Evolutionary conservation across 73 alveolate genomes (phyloP).

Genomic region (Stentor roeselii): DNA sequence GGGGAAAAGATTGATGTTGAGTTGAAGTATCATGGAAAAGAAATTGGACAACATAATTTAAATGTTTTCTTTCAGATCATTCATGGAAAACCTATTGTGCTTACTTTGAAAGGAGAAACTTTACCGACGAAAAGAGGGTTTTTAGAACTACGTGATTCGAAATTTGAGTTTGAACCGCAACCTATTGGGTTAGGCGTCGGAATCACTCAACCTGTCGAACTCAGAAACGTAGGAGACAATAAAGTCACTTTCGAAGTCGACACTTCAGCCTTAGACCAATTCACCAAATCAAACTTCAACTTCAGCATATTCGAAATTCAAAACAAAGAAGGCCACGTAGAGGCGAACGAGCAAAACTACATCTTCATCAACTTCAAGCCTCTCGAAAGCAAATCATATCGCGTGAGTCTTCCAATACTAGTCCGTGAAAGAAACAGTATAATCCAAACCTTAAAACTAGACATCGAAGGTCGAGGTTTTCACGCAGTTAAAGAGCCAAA

Average conservation of each 20-base stretch:
- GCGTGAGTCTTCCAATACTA: conserved; percentile 77
- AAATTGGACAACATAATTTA: conserved; percentile 64
- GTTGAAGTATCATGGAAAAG: conserved; percentile 67
- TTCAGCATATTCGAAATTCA: conserved; percentile 91
- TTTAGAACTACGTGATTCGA: conserved; percentile 76
- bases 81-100: conserved; percentile 95
- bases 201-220: conserved; percentile 93
- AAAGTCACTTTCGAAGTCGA: conserved; percentile 89
- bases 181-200: conserved; percentile 96
- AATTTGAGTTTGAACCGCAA: conserved; percentile 81
- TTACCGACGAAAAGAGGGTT: conserved; percentile 90
- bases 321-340: conserved; percentile 89
- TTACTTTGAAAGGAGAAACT: conserved; percentile 89
- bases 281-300: conserved; percentile 73
- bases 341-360: conserved; percentile 86
- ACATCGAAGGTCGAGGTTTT: conserved; percentile 48
- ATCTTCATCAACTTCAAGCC: conserved; percentile 91
- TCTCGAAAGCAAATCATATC: conserved; percentile 86
- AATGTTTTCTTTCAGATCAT: conserved; percentile 87
- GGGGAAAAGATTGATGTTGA: conserved; percentile 78
- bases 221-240: conserved; percentile 91
- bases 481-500: conserved; percentile 35
- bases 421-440: conserved; percentile 87
- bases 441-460: conserved; percentile 55
- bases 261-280: conserved; percentile 60